phyloP scores from a whole-genome alignment of 225 moss, liverwort and hornwort species.

The Rhytidiadelphus loreus region DNA sequence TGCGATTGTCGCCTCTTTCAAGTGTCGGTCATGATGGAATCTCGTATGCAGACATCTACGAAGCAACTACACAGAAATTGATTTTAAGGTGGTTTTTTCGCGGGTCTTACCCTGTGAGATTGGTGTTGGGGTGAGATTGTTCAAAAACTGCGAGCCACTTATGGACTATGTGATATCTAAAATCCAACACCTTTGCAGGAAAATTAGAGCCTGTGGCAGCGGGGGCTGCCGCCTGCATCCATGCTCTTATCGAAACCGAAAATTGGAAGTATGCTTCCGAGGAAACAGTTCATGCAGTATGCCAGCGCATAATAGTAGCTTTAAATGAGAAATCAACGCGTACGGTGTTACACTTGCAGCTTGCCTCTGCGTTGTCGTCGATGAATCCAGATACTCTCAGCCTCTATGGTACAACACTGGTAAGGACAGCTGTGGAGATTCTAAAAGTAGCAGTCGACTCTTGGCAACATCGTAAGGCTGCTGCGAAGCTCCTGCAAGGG shows the following conservation, averaged over 20 bases:
- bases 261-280: constrained; percentile 69
- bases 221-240: constrained; percentile 76
- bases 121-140: neutral
- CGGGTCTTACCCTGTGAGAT: neutral
- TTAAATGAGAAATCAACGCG: constrained; percentile 57
- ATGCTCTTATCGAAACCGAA: constrained; percentile 64
- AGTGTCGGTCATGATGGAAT: neutral
- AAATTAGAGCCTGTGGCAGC: constrained; percentile 79
- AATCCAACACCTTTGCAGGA: neutral
- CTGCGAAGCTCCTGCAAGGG: constrained; percentile 64
- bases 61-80: neutral
- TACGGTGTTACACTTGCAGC: constrained; percentile 67
- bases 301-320: constrained; percentile 44
- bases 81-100: neutral
- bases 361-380: constrained; percentile 45
- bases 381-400: constrained; percentile 36
- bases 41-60: neutral
- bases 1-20: neutral
- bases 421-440: constrained; percentile 45
- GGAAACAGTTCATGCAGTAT: constrained; percentile 49
- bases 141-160: neutral
- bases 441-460: constrained; percentile 29
- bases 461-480: constrained; percentile 73
- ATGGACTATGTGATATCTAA: neutral
- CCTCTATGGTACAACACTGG: constrained; percentile 34